Base-by-base conservation (phyloP, 306 rosid species). In the Sophora flavescens region DNA sequence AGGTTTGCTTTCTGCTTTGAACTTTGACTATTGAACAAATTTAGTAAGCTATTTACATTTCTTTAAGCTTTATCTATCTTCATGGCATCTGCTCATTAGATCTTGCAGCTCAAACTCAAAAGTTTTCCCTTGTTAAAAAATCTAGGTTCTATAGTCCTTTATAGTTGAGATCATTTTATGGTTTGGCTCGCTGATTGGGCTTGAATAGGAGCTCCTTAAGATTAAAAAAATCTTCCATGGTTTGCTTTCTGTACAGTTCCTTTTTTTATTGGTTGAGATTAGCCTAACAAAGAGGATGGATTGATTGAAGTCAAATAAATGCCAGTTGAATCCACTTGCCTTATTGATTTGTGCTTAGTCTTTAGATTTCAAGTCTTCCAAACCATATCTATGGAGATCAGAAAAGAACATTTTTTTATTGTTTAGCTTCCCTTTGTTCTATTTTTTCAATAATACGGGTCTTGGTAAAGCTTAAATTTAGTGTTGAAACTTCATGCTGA, bases 1-100 rank as follows among this genome's bases (percentile, higher is more conserved):
- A 95, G 97, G 98, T 95, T 73, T 14, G 61, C 73, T 36, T 69
- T 68, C 63, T 69, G 50, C 76, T 62, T 68, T 56, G 45, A 63
- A 70, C 45, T 64, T 36, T 14, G 2, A 44, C 60, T 63, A 65
- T 47, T 77, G 39, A 38, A 41, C 47, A 73, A 54, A 13, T 42
- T 58, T 14, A 68, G 53, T 64, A 5, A 47, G 70, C 68, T 56
- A 68, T 36, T 74, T 18, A 22, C 10, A 28, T 77, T 53, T 68
- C 75, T 41, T 44, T 73, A 6, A 35, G 66, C 71, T 51, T 39
- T 72, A 15, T 57, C 74, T 42, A n/a, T 30, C 39, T 32, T 16
- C 74, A 47, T 72, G 38, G 52, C 75, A 18, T 41, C 47, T 77
- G 70, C 26, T 53, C 52, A 26, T 63, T 51, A 12, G 33, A 63